Evolutionary conservation across 1,139 yeast species (phyloP), one percentile per base, ranked within the genome.

Genomic region (Arxiozyma heterogenica): DNA sequence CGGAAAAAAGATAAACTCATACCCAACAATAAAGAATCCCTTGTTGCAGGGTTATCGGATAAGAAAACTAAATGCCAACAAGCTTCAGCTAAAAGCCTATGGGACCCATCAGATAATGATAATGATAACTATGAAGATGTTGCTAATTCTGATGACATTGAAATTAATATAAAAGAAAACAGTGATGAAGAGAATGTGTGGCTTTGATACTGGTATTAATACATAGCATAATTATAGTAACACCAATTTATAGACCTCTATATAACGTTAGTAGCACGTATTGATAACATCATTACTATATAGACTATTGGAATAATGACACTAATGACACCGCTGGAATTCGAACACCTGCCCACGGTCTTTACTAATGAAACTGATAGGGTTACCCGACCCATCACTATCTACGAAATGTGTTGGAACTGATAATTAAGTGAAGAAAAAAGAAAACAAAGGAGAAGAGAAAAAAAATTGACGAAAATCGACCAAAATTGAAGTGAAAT

Each of bases 31-130:
- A 34, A 34, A 12, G 15, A 34, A 34, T 11, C 39, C 8, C 2
- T 27, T 27, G 8, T n/a, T 11, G 8, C 39, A 34, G 39, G 8
- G 17, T 15, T 12, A 6, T 15, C 15, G n/a, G 15, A 34, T 15
- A 34, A 34, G n/a, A 34, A 12, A 2, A 34, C n/a, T 2, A 34
- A 34, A 15, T 6, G 8, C 15, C 12, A 34, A 34, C 39, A 34
- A 12, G n/a, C 12, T 34, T 34, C n/a, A 34, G 41, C 25, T 12
- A 45, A 21, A 30, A 45, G 23, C 11, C 22, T 46, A 38, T 46
- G 49, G 42, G 48, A 50, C 30, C 52, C 51, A 23, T 46, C 56
- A 9, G 57, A 57, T 56, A 55, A 51, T 41, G 59, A 58, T 34
- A 44, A 47, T 3, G 53, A 38, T 21, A n/a, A 18, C n/a, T 27